Base-by-base conservation (phyloP, 2,329 filamentous ascomycete species). In the Colletotrichum sp. region DNA sequence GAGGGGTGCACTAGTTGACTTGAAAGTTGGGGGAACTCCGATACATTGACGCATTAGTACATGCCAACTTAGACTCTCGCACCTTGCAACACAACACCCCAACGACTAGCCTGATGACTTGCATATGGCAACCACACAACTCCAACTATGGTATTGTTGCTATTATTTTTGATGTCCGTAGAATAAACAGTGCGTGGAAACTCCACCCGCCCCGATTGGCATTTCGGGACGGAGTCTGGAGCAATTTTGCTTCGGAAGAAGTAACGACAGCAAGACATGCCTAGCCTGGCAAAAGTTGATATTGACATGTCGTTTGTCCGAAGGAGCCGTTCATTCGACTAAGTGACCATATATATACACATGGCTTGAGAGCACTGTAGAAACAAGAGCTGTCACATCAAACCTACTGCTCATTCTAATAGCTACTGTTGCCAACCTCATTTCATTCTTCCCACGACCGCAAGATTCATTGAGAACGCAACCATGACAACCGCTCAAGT, bases 401-500 rank as follows among this genome's bases (percentile, higher is more conserved):
- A 52, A 52, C 43, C 43, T 52, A 21, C 43, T 48, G 43, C n/a
- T 52, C n/a, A 7, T 7, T 52, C 10, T 21, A 52, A 52, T 52
- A 52, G 10, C 10, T 52, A 9, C 14, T 26, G 21, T 12, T 28
- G 26, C 14, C 26, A n/a, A 59, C 21, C 16, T 59, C 55, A 26
- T 28, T 30, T 61, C 28, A 2, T 34, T 12, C 9, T 4, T 61
- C 18, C 24, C 16, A 26, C 18, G 3, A 64, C 16, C n/a, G 7
- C 21, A 21, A 9, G 7, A 24, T 26, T 13, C 32, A 64, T 28
- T 24, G 10, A 52, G n/a, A 52, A 10, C 14, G n/a, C 24, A 14
- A 52, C 9, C 26, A 70, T 70, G 68, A 70, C 68, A 32, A 63
- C 69, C 10, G 48, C 69, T 34, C 48, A 61, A 10, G 24, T 57